Evolutionary conservation across 164 flowering plant species (phyloP), one percentile per base, ranked within the genome.

Genomic region (Piper longum): DNA sequence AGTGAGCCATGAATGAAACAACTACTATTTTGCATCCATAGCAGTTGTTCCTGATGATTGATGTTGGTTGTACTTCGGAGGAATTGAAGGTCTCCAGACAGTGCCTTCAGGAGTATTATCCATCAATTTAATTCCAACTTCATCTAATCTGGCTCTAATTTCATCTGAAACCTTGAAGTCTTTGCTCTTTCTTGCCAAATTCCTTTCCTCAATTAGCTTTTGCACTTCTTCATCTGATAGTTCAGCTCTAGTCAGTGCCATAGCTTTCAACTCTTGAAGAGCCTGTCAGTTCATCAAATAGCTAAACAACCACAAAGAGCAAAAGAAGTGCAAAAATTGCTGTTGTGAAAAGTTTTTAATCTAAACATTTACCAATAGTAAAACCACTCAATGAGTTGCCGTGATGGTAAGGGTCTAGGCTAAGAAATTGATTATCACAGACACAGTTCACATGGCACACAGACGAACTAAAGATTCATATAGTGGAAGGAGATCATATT

Each of bases 121-220:
- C 96, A 90, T 86, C 16, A 90, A 76, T 36, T 84, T 78, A 59
- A 93, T 85, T 43, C 99, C 99, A 70, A 80, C 81, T 6, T 67
- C 68, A 7, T 65, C 61, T 62, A 90, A 73, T 13, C 83, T 82
- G 16, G 71, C 67, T 77, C 99, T 81, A 43, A 90, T 81, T 64
- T 81, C 71, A 69, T 93, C 97, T 57, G 91, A 73, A 66, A 26
- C 79, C 0, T 75, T 41, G 43, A 76, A 90, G 9, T 87, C 87
- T 66, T 82, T 87, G 67, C 78, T 74, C 67, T 77, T 80, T 75
- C 96, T 81, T 4, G 91, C 93, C 36, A 69, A 57, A 48, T 73
- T 61, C 74, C 99, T 83, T 56, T 83, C 88, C 70, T 87, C 86
- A 12, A 93, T 87, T 48, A 67, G 70, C 14, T 57, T 59, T 45